A percentile compares a stretch with the other conserved stretches of the same genome.
Conservation (phyloP, 2,329 filamentous ascomycete genomes). For the Cladosporium sp. region DNA sequence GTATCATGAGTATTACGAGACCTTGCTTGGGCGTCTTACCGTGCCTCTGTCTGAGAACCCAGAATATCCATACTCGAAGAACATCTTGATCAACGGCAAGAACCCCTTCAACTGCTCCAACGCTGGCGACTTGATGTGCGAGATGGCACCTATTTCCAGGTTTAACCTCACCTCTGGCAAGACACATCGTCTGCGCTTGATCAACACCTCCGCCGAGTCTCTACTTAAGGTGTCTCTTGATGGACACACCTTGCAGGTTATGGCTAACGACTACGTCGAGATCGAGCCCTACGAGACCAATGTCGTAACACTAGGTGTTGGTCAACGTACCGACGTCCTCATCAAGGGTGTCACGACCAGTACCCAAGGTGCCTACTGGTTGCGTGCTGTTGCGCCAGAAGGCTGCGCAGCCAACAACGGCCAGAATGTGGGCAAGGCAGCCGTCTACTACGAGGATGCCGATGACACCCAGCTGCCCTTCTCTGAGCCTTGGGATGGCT, state of each 20-base stretch:
- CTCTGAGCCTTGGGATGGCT: constrained; percentile 52
- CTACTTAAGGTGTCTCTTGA: constrained; percentile 49
- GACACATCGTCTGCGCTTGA: constrained; percentile 46
- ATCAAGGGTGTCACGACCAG: constrained; percentile 29
- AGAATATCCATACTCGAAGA: constrained; percentile 30
- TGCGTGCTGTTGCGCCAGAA: constrained; percentile 35
- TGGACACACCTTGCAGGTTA: constrained; percentile 46
- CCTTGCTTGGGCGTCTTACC: background rate
- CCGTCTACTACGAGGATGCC: constrained; percentile 64
- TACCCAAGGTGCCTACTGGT: constrained; percentile 32
- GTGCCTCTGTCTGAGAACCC: constrained; percentile 14
- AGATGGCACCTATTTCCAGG: constrained; percentile 34
- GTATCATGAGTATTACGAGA: constrained; percentile 25
- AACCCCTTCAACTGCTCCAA: constrained; percentile 35
- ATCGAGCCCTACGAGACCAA: constrained; percentile 45
- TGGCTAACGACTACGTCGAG: constrained; percentile 48
- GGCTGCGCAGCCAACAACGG: constrained; percentile 44
- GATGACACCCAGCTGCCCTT: constrained; percentile 53
- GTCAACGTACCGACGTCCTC: constrained; percentile 44
- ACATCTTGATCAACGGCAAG: constrained; percentile 40
- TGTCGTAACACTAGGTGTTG: constrained; percentile 45
- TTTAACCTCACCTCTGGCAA: constrained; percentile 46
- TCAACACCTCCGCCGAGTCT: constrained; percentile 46
- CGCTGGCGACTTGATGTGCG: constrained; percentile 20
- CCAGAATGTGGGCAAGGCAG: constrained; percentile 56